These are phyloP conservation scores for Eucalyptus tenuipes DNA, from an alignment of 345 rosid species.

Conservation along the genomic window DNA sequence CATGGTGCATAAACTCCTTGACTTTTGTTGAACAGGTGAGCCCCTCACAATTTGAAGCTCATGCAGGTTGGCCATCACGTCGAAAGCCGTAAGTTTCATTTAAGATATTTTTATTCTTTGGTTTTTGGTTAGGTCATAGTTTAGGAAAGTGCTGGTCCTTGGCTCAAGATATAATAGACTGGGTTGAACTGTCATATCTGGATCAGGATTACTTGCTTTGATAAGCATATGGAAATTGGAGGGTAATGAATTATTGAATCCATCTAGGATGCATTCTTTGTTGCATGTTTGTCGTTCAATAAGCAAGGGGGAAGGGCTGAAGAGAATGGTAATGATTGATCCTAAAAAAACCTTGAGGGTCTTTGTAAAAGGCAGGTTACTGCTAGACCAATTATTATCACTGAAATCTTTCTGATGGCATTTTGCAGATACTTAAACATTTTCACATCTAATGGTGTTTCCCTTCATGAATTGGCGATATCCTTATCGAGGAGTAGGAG, in stretches of 20 bases:
- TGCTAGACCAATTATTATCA: neutral
- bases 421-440: constrained; percentile 71
- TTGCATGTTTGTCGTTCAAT: neutral
- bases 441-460: constrained; percentile 95
- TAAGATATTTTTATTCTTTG: neutral
- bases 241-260: neutral
- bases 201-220: neutral
- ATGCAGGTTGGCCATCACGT: constrained; percentile 91
- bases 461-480: constrained; percentile 87
- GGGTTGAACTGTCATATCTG: neutral
- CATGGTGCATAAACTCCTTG: neutral
- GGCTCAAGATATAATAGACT: neutral
- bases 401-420: neutral
- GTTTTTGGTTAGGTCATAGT: neutral
- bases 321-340: neutral
- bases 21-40: constrained; percentile 47
- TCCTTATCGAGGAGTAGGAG: constrained; percentile 40
- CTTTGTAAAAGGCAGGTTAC: neutral
- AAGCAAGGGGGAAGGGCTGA: neutral
- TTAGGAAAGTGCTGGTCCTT: neutral
- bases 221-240: neutral
- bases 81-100: constrained; percentile 80
- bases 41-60: constrained; percentile 90
- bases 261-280: neutral
- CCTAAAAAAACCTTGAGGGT: neutral